phyloP scores from a whole-genome alignment of 2,329 filamentous ascomycete species.

The Colletotrichum sp. region DNA sequence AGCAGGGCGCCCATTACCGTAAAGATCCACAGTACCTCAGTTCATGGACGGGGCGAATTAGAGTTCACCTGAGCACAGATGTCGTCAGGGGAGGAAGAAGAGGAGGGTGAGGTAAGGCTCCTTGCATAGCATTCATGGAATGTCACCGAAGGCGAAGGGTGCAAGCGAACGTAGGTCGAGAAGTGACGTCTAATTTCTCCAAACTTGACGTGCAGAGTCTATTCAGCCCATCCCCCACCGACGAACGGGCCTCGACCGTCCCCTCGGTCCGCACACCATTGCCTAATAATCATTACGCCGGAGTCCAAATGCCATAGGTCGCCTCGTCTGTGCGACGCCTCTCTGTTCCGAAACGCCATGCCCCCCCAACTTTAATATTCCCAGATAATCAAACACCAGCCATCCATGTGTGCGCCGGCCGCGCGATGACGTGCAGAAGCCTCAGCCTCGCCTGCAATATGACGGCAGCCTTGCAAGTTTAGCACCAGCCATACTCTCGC shows the following conservation, averaged over 20 bases:
- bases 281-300: not conserved
- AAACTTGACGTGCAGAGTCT: not conserved
- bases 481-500: not conserved
- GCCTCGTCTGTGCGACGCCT: not conserved
- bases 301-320: not conserved
- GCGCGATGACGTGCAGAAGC: not conserved
- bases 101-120: not conserved
- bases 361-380: not conserved
- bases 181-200: slow-evolving; percentile 5
- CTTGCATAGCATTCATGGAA: not conserved
- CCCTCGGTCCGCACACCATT: not conserved
- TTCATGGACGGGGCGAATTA: not conserved
- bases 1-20: not conserved
- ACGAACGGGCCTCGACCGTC: not conserved
- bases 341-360: not conserved
- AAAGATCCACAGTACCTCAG: not conserved
- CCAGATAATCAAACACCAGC: not conserved
- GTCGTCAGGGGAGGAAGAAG: not conserved
- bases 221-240: not conserved
- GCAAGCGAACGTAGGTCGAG: not conserved
- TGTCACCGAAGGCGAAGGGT: not conserved
- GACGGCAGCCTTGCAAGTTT: not conserved
- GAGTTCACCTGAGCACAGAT: not conserved
- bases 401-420: not conserved
- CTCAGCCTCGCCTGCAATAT: not conserved